phyloP scores from a whole-genome alignment of 192 early-diverging fungal species.

The Gonapodya prolifera region DNA sequence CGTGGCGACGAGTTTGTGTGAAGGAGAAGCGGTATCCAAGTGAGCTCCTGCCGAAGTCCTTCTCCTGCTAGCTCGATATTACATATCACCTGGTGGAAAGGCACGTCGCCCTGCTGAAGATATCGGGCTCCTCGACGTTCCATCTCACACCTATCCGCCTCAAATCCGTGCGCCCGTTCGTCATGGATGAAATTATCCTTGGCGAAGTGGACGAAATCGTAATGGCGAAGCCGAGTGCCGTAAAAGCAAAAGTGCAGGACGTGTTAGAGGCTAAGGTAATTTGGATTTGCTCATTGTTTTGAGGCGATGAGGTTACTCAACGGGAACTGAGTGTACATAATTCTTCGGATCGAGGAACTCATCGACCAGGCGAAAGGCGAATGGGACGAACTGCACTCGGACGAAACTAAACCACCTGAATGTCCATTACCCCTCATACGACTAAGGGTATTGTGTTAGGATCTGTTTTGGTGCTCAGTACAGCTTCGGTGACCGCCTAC shows the following conservation, averaged over 20 bases:
- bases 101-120: too few species aligned
- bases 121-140: too few species aligned
- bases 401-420: conserved; percentile 8
- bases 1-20: conserved; percentile 73
- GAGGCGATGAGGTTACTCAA: too few species aligned
- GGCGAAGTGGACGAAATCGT: conserved; percentile 27
- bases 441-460: conserved; percentile 35
- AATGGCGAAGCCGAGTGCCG: conserved; percentile 36
- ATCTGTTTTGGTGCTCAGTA: too few species aligned
- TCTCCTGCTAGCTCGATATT: too few species aligned
- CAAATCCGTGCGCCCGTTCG: conserved; percentile 71
- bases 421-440: conserved; percentile 64
- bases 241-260: too few species aligned
- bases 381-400: neutral
- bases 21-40: conserved; percentile 70
- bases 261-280: too few species aligned
- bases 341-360: neutral
- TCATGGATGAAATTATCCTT: conserved; percentile 58
- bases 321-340: too few species aligned
- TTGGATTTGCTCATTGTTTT: too few species aligned
- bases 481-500: conserved; percentile 42
- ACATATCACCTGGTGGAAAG: too few species aligned
- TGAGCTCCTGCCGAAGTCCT: too few species aligned
- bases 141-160: conserved; percentile 64
- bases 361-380: neutral